Conservation (phyloP, 768 basidiomycete species). For the Termitomyces sp. region DNA sequence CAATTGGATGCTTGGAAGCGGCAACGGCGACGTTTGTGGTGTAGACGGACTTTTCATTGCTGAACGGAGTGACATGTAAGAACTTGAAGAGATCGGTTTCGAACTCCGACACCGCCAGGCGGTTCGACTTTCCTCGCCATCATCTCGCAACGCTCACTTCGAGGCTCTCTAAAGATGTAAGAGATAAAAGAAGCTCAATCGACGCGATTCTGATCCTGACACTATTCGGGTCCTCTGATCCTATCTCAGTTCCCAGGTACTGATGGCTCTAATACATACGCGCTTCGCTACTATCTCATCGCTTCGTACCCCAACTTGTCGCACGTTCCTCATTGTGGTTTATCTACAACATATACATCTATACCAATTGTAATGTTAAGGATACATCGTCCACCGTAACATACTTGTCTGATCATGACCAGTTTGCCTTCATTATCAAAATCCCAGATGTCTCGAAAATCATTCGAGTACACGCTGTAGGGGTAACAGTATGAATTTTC, state of each 20-base stretch:
- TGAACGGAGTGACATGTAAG: conserved; percentile 41
- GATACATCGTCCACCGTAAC: too few species aligned
- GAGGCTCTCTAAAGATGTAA: background rate
- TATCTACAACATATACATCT: too few species aligned
- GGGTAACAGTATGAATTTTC: background rate
- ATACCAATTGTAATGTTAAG: too few species aligned
- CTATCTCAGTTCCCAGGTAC: background rate
- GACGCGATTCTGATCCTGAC: background rate
- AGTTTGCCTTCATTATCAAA: too few species aligned
- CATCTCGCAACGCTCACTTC: background rate
- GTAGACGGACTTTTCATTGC: conserved; percentile 46
- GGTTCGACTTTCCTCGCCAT: too few species aligned
- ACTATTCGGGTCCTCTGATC: background rate
- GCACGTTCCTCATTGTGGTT: too few species aligned
- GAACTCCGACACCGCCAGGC: conserved; percentile 16
- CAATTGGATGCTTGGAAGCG: conserved; percentile 18
- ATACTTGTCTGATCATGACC: too few species aligned
- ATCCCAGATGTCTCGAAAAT: too few species aligned
- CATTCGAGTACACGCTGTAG: too few species aligned
- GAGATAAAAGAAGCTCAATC: too few species aligned
- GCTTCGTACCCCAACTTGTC: too few species aligned
- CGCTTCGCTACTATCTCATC: background rate
- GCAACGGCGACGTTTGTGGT: conserved; percentile 20
- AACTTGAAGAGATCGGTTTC: conserved; percentile 13
- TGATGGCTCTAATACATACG: background rate